Conservation (phyloP, 1,139 yeast species). For the Pichia sp. region DNA sequence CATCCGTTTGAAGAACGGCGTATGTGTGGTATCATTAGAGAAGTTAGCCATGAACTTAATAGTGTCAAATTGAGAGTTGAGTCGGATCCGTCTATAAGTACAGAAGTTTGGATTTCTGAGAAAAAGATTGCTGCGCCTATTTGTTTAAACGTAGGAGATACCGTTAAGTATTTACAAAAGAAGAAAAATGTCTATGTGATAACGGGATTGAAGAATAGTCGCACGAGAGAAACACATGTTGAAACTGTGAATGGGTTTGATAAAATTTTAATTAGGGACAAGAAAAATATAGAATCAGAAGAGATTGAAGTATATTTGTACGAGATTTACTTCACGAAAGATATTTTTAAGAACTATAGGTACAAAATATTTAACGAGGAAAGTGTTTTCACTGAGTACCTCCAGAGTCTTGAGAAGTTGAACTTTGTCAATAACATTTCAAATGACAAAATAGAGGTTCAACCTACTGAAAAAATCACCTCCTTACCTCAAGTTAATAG, state of each 20-base stretch:
- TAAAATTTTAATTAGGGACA: conserved; percentile 32
- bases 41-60: background rate
- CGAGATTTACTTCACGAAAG: conserved; percentile 13
- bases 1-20: background rate
- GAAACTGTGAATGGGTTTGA: conserved; percentile 47
- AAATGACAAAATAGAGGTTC: too few relatives aligned
- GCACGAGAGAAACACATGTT: conserved; percentile 27
- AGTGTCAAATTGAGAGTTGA: conserved; percentile 1
- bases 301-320: conserved; percentile 9
- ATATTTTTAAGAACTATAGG: conserved; percentile 8
- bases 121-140: conserved; percentile 26
- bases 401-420: conserved; percentile 4
- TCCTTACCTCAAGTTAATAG: conserved; percentile 11
- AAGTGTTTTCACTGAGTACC: conserved; percentile 13
- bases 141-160: conserved; percentile 38
- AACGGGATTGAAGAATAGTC: conserved; percentile 34
- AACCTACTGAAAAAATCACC: background rate
- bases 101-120: background rate
- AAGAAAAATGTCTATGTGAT: conserved; percentile 32
- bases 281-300: conserved; percentile 1
- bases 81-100: background rate
- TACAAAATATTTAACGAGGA: conserved; percentile 21
- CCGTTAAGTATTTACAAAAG: conserved; percentile 24
- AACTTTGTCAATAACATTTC: conserved; percentile 1
- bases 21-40: conserved; percentile 4